Conservation (phyloP, 2,329 filamentous ascomycete species). For the Phaeoacremonium minimum region DNA sequence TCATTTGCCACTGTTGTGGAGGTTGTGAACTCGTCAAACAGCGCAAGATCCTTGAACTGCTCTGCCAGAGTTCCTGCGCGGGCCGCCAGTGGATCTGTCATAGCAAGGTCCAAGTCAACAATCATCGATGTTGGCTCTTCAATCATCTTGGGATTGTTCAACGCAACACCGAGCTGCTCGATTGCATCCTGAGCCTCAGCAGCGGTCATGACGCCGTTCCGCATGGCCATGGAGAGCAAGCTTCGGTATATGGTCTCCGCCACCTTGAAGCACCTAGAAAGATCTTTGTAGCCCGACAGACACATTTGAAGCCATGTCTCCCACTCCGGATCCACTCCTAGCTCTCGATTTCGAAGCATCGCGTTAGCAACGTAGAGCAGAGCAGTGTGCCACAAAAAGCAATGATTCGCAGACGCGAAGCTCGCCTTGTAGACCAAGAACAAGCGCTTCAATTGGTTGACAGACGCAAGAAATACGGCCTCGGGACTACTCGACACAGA, state of each 20-base stretch:
- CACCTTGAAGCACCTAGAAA: slow-evolving; percentile 12
- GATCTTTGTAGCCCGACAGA: slow-evolving; percentile 13
- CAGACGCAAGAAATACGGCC: slow-evolving; percentile 4
- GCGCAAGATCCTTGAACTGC: background rate
- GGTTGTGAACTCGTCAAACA: background rate
- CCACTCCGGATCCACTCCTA: slow-evolving; percentile 7
- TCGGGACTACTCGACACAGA: background rate
- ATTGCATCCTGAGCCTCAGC: background rate
- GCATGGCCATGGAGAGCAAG: slow-evolving; percentile 11
- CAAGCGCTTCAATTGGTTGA: slow-evolving; percentile 9
- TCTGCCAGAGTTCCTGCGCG: background rate
- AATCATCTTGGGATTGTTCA: background rate
- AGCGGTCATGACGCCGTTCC: background rate
- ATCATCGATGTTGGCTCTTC: background rate
- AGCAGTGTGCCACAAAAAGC: slow-evolving; percentile 12
- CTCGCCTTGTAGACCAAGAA: slow-evolving; percentile 4
- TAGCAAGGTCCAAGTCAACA: slow-evolving; percentile 6
- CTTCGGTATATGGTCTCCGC: slow-evolving; percentile 14
- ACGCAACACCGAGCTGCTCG: background rate
- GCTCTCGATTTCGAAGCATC: slow-evolving; percentile 8
- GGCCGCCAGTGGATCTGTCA: slow-evolving; percentile 7
- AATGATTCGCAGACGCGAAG: slow-evolving; percentile 3
- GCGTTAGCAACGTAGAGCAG: slow-evolving; percentile 15
- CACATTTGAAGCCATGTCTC: slow-evolving; percentile 15
- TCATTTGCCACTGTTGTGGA: too few relatives aligned